A percentile compares a stretch with the other conserved stretches of the same genome.
Conservation (phyloP, 2,329 filamentous ascomycete species). For the Calonectria pteridis region DNA sequence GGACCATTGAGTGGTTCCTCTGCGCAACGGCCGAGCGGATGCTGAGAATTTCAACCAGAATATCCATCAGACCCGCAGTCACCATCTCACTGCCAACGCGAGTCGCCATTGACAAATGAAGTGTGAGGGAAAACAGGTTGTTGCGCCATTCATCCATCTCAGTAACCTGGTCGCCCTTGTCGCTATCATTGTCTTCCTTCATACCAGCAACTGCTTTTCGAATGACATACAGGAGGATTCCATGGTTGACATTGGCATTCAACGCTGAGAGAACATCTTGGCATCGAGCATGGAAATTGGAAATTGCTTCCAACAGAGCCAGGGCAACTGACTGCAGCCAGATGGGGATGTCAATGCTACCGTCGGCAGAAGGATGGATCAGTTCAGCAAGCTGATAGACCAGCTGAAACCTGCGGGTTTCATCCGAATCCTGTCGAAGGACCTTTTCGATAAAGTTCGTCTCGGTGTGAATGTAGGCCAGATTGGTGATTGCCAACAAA, state of each 20-base stretch:
- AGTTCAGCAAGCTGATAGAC: constrained; percentile 93
- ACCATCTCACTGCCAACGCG: constrained; percentile 87
- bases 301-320: constrained; percentile 85
- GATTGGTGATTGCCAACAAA: constrained; percentile 87
- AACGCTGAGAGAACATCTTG: constrained; percentile 90
- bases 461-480: constrained; percentile 91
- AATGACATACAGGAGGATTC: constrained; percentile 91
- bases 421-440: constrained; percentile 87
- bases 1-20: constrained; percentile 84
- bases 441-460: constrained; percentile 87
- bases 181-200: constrained; percentile 65
- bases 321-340: constrained; percentile 87
- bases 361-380: constrained; percentile 84
- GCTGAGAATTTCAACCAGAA: constrained; percentile 89
- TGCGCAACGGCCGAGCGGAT: constrained; percentile 86
- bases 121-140: constrained; percentile 87
- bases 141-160: constrained; percentile 90
- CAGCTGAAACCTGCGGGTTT: constrained; percentile 88
- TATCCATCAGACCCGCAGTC: constrained; percentile 87
- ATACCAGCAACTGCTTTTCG: constrained; percentile 91
- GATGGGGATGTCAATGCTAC: constrained; percentile 75
- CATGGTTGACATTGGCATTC: constrained; percentile 96
- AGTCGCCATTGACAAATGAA: constrained; percentile 80
- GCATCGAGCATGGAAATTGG: constrained; percentile 80
- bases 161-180: constrained; percentile 71